These are phyloP conservation scores for Solanum chacoense DNA, from an alignment of 305 asterid genomes.

Conservation along the genomic window DNA sequence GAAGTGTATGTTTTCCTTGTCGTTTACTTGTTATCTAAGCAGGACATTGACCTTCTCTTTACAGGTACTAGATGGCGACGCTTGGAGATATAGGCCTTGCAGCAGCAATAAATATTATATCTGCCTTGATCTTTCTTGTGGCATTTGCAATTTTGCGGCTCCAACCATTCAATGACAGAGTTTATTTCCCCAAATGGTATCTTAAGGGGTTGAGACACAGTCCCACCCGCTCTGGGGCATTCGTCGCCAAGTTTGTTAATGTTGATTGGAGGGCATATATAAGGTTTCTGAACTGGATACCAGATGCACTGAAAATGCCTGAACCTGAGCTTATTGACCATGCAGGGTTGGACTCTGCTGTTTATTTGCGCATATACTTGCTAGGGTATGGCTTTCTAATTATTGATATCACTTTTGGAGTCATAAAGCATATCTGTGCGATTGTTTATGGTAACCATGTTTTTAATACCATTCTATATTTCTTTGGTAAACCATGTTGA, in stretches of 20 bases:
- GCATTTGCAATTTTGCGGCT: slow-evolving; percentile 75
- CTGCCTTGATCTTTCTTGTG: slow-evolving; percentile 58
- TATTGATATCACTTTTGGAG: neutral
- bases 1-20: neutral
- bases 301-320: slow-evolving; percentile 89
- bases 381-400: slow-evolving; percentile 43
- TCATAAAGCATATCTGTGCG: neutral
- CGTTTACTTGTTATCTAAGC: slow-evolving; percentile 1
- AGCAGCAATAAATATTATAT: slow-evolving; percentile 65
- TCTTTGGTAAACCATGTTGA: neutral
- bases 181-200: slow-evolving; percentile 94
- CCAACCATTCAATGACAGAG: slow-evolving; percentile 88
- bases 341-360: slow-evolving; percentile 93
- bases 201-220: slow-evolving; percentile 80
- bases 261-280: slow-evolving; percentile 82
- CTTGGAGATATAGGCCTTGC: slow-evolving; percentile 73
- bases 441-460: neutral
- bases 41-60: slow-evolving; percentile 10
- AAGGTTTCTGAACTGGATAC: slow-evolving; percentile 83
- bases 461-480: neutral
- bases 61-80: slow-evolving; percentile 52
- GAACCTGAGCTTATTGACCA: slow-evolving; percentile 90
- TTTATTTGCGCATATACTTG: slow-evolving; percentile 81
- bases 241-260: slow-evolving; percentile 53
- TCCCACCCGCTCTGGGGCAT: slow-evolving; percentile 54